phyloP scores from a whole-genome alignment of 1,284 basidiomycete genomes.

The Cutaneotrichosporon cutaneum region DNA sequence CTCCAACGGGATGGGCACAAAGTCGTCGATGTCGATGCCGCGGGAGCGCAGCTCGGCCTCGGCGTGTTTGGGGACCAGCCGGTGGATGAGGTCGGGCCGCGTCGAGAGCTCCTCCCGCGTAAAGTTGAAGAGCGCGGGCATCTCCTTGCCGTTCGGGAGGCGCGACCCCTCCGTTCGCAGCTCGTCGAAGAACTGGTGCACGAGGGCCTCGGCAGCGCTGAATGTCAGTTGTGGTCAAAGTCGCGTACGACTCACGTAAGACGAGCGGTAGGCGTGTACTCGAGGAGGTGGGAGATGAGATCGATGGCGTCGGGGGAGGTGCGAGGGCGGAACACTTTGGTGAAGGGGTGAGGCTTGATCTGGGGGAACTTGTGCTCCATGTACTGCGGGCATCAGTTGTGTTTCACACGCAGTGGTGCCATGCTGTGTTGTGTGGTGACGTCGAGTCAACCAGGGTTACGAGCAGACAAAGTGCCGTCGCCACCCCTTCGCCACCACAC shows the following conservation, averaged over 20 bases:
- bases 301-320: conserved; percentile 96
- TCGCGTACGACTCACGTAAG: conserved; percentile 56
- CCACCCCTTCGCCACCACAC: background rate
- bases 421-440: background rate
- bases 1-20: conserved; percentile 91
- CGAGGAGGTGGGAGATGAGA: conserved; percentile 87
- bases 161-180: conserved; percentile 80
- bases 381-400: conserved; percentile 59
- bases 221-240: background rate
- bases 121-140: conserved; percentile 93
- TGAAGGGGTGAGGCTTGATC: conserved; percentile 96
- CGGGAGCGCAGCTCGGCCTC: conserved; percentile 82
- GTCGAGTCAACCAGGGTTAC: background rate
- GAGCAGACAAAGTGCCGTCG: background rate
- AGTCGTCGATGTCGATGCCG: conserved; percentile 84
- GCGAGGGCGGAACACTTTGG: conserved; percentile 97
- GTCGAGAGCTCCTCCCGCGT: conserved; percentile 95
- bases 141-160: conserved; percentile 96
- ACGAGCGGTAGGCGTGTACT: conserved; percentile 93
- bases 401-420: background rate
- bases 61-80: conserved; percentile 84
- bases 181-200: conserved; percentile 98
- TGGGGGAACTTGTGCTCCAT: conserved; percentile 99
- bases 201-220: conserved; percentile 82
- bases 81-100: conserved; percentile 87